Percentiles rank a stretch among this genome's conserved stretches.
Evolutionary conservation across 345 rosid species (phyloP).

Genomic region (Lenwebbia sp.): DNA sequence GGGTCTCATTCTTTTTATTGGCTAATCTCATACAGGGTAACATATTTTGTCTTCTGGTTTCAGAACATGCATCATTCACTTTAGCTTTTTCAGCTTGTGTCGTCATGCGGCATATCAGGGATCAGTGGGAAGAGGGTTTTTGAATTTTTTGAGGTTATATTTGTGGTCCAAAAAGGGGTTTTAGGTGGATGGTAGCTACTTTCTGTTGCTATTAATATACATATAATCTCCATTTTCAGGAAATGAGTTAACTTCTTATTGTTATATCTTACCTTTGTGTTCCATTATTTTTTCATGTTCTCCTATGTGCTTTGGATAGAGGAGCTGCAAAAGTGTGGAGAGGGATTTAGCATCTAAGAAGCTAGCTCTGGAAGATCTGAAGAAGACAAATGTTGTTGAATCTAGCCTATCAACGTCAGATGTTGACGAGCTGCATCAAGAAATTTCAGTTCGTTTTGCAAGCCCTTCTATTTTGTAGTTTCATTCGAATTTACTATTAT

Average conservation of each 20-base stretch:
- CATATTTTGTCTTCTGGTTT: not conserved
- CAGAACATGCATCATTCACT: not conserved
- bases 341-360: conserved; percentile 34
- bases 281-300: not conserved
- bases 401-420: conserved; percentile 33
- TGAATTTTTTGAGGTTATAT: not conserved
- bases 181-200: not conserved
- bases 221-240: not conserved
- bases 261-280: not conserved
- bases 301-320: conserved; percentile 16
- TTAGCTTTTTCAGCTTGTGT: not conserved
- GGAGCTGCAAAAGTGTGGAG: conserved; percentile 38
- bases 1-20: not conserved
- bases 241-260: not conserved
- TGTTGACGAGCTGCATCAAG: conserved; percentile 72
- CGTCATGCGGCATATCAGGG: not conserved
- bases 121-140: not conserved
- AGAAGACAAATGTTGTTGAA: conserved; percentile 40
- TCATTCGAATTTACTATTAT: not conserved
- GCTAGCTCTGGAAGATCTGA: conserved; percentile 44
- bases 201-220: not conserved
- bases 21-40: not conserved
- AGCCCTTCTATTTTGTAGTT: not conserved
- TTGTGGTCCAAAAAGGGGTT: not conserved
- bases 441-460: conserved; percentile 57